Evolutionary conservation across 1,139 yeast species (phyloP).

Genomic region (Protomyces inouyei): DNA sequence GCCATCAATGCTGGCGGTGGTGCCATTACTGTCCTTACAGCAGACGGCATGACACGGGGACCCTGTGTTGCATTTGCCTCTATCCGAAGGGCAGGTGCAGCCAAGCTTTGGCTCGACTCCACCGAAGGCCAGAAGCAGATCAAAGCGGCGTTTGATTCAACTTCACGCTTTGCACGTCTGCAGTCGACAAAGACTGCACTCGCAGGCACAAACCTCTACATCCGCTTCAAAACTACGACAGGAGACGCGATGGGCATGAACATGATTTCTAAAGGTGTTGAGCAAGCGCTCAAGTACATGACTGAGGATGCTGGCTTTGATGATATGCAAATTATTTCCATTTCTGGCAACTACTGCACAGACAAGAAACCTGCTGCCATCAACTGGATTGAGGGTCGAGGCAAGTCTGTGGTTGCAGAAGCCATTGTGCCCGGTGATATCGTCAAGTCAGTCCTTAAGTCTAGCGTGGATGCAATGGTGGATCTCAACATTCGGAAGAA

Average conservation of each 20-base stretch:
- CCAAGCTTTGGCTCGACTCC: constrained; percentile 91
- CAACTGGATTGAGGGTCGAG: constrained; percentile 99
- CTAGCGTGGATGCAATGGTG: constrained; percentile 87
- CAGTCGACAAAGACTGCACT: constrained; percentile 86
- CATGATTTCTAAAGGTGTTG: constrained; percentile 98
- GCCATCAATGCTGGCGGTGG: constrained; percentile 98
- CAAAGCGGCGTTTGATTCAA: constrained; percentile 89
- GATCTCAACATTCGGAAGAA: constrained; percentile 85
- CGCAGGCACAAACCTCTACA: constrained; percentile 86
- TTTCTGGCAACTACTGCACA: constrained; percentile 95
- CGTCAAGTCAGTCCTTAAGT: constrained; percentile 75
- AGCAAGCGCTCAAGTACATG: constrained; percentile 76
- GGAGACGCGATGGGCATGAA: constrained; percentile 99
- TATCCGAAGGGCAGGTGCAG: constrained; percentile 83
- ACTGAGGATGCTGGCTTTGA: constrained; percentile 83
- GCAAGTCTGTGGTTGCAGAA: constrained; percentile 97
- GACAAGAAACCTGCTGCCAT: constrained; percentile 98
- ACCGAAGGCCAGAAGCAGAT: constrained; percentile 81
- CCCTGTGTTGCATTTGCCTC: constrained; percentile 90
- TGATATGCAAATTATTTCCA: constrained; percentile 88
- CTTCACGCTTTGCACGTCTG: constrained; percentile 93
- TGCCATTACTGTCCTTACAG: constrained; percentile 81
- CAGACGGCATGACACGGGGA: constrained; percentile 98
- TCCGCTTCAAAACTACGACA: constrained; percentile 92
- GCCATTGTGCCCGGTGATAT: constrained; percentile 80